Evolutionary conservation across 2,329 filamentous ascomycete genomes (phyloP).

Genomic region (Nigrospora osmanthi): DNA sequence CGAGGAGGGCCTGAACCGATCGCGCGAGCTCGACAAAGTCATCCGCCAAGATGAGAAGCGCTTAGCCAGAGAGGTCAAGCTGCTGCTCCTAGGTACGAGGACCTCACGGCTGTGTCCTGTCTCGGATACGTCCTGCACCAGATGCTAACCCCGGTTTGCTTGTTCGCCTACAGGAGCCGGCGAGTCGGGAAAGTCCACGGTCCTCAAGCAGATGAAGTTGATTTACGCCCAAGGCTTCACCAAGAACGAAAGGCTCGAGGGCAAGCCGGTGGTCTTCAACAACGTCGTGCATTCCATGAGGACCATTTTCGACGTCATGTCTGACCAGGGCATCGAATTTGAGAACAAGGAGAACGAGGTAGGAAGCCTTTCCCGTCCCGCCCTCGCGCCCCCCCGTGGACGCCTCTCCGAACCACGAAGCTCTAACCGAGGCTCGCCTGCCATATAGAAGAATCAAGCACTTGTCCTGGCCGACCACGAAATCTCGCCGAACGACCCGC

Average conservation of each 20-base stretch:
- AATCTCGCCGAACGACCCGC: constrained; percentile 70
- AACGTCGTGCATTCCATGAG: constrained; percentile 92
- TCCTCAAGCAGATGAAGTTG: constrained; percentile 98
- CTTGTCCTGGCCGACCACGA: constrained; percentile 74
- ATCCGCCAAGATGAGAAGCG: constrained; percentile 84
- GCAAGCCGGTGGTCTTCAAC: constrained; percentile 90
- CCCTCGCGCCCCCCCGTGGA: background rate
- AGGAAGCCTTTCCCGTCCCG: constrained; percentile 11
- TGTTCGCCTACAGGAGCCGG: constrained; percentile 63
- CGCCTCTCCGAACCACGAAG: background rate
- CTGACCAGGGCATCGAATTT: constrained; percentile 72
- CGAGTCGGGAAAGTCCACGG: constrained; percentile 92
- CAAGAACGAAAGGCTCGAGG: constrained; percentile 83
- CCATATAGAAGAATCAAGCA: constrained; percentile 63
- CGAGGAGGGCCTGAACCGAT: constrained; percentile 44
- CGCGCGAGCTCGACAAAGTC: constrained; percentile 75
- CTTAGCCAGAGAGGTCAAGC: constrained; percentile 82
- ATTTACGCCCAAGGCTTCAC: constrained; percentile 92
- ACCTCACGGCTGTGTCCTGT: constrained; percentile 1
- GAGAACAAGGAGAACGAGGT: constrained; percentile 74
- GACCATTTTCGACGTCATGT: constrained; percentile 85
- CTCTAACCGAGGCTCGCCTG: constrained; percentile 18
- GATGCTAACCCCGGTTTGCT: constrained; percentile 6
- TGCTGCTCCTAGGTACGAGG: constrained; percentile 75
- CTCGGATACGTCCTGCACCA: background rate